Conservation (phyloP, 75 land plant species). For the Selaginella moellendorffii region DNA sequence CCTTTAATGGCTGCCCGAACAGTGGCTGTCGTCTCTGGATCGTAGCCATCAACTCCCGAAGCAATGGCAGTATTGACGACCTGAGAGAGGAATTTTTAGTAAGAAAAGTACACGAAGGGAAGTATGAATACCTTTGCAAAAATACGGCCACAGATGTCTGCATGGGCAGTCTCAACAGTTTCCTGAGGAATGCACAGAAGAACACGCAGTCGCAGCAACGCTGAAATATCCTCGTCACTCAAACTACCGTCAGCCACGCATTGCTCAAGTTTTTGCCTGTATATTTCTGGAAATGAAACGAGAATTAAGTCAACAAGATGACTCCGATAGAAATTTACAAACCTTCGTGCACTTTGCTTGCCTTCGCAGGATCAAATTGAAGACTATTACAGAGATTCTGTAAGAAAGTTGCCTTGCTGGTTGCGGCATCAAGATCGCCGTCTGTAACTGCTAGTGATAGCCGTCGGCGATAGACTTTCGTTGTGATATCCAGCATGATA, state of each 20-base stretch:
- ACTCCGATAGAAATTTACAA: no score
- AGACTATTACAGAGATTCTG: not conserved
- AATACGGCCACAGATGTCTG: not conserved
- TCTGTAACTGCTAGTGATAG: constrained; percentile 15
- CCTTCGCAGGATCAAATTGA: not conserved
- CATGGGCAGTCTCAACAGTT: not conserved
- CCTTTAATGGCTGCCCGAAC: constrained; percentile 67
- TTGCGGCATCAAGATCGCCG: not conserved
- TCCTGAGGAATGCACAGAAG: not conserved
- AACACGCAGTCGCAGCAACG: not conserved
- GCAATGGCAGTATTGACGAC: constrained; percentile 70
- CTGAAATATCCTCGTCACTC: not conserved
- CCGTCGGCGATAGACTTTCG: constrained; percentile 61
- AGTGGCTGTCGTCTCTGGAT: constrained; percentile 45
- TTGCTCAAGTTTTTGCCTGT: not conserved
- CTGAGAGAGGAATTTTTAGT: constrained; percentile 18
- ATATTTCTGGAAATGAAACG: not conserved
- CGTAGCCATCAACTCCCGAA: constrained; percentile 80
- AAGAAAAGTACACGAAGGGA: not conserved
- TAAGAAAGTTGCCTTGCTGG: not conserved
- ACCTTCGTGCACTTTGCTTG: not conserved
- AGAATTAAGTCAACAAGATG: no score
- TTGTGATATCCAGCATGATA: constrained; percentile 56
- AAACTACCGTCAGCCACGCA: not conserved
- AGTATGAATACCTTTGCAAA: not conserved